Base-by-base conservation (phyloP, 768 basidiomycete genomes). In the Clitopilus passeckerianus region DNA sequence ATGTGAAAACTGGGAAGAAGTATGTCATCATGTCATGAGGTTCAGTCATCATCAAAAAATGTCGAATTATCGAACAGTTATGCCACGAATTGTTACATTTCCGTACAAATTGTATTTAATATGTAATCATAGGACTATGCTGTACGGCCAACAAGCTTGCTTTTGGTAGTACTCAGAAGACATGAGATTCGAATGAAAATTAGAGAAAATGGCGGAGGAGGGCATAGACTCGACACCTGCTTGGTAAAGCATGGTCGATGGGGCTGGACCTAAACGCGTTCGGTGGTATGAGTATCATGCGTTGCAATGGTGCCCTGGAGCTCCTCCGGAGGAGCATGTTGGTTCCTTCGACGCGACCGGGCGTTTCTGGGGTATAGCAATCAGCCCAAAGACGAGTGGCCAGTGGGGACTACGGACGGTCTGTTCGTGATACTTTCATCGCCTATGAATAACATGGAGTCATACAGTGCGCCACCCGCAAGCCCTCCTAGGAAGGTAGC, bases 401-500 rank as follows among this genome's bases (percentile, higher is more conserved):
- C 20, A 23, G 22, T 22, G 15, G 46, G 15, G 46, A 50, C 4
- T 12, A 23, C 46, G n/a, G 12, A 86, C 86, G 81, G 81, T 62
- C 69, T 73, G 67, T 86, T 86, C 52, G 86, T 59, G 23, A 81
- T 65, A 55, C 78, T 81, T 57, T 88, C 85, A 4, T 75, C 64
- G 16, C 85, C 87, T 2, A 75, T 76, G 70, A 80, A 87, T 57
- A 89, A 58, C 61, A 86, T 73, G 1, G 73, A 46, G 64, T 90
- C 88, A 62, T 90, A 90, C 37, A 83, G 60, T 57, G 84, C 68
- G 4, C 77, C 74, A 12, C 83, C 89, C 5, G 72, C 66, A 59
- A 83, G 77, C 53, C 78, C 86, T 23, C 89, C 88, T 34, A 81
- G 61, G 66, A 89, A 80, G 8, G 86, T 82, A 1, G 74, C 86